Evolutionary conservation across 192 early-diverging fungal species (phyloP), one percentile per base, ranked within the genome.

Genomic region (Coemansia sp.): DNA sequence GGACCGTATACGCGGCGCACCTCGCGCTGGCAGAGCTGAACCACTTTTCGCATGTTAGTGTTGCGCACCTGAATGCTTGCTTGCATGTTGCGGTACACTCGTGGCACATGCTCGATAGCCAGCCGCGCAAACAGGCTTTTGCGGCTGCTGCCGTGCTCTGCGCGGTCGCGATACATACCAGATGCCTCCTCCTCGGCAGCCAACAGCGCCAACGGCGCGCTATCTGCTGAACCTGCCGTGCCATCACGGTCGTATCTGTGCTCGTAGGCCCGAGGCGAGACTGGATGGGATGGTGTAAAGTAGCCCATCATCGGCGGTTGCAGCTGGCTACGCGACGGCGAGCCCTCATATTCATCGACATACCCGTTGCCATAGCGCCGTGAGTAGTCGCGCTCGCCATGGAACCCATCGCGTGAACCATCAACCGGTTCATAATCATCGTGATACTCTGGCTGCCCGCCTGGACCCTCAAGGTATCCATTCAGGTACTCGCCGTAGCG

Each of bases 1-100:
- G 86, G 76, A 23, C 83, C 80, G 9, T 82, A 85, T 3, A 85
- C 82, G 27, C 87, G 86, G 19, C 87, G 84, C 22, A 85, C 74
- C 66, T 93, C 91, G 25, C 88, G 87, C 70, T 92, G 88, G 69
- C 88, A 89, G 32, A 88, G 71, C 51, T 89, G 87, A 2, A 85
- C 82, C 8, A 93, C 74, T 60, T 89, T 90, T 49, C 88, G 88
- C 70, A 87, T 86, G 60, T 91, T 93, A 9, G 69, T 67, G 23
- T 64, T 75, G 51, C 82, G 82, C 15, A 79, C 60, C 27, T 68
- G 59, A 8, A 67, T 51, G 63, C 67, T 73, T 6, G 59, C 54
- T 32, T 72, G 67, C 73, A 75, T 61, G 51, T 79, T 73, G 39
- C 71, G 76, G 62, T 60, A 65, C 5, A 73, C 82, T 19, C 64